Base-by-base conservation (phyloP, 108 stramenopile species). In the Nitzschia palea region DNA sequence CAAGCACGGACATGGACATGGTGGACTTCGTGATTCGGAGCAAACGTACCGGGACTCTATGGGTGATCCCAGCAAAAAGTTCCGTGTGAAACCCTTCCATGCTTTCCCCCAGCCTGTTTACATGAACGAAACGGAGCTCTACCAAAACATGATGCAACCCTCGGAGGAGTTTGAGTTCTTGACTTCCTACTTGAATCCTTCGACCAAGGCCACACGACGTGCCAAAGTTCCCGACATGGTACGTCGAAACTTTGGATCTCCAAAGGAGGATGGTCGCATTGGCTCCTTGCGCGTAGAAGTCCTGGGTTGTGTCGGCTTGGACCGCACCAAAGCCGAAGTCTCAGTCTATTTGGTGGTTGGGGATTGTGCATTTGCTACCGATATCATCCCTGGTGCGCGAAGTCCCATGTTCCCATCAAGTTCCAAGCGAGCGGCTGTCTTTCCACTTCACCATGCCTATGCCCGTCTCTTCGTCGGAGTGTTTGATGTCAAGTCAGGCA, bases 401-500 rank as follows among this genome's bases (percentile, higher is more conserved):
- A 73, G 70, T 60, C 87, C 87, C 20, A 88, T 88, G 82, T 83
- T 82, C 80, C 79, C 80, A 2, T 52, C 44, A 17, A 59, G 56
- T 23, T 62, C 70, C n/a, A 83, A 69, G 40, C 71, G 87, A 40
- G 87, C 84, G 0, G 71, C 71, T 18, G 73, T 71, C 9, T 83
- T 88, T 47, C 87, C 87, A 26, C 52, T 88, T 3, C 76, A 78
- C 54, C 84, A 88, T 71, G 87, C 81, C 3, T 88, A 81, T 68
- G 82, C 84, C 23, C 67, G 65, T 10, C 30, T 83, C 25, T 85
- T 80, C 47, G 65, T 83, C 4, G 87, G 87, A n/a, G 80, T 88
- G 12, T 88, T 88, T 44, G 84, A 83, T 68, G 68, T 70, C 10
- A 69, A 48, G 22, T 37, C 47, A n/a, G 32, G 55, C 23, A 80